Conservation (phyloP, 805 yeast species). For the Suhomyces pyralidae region DNA sequence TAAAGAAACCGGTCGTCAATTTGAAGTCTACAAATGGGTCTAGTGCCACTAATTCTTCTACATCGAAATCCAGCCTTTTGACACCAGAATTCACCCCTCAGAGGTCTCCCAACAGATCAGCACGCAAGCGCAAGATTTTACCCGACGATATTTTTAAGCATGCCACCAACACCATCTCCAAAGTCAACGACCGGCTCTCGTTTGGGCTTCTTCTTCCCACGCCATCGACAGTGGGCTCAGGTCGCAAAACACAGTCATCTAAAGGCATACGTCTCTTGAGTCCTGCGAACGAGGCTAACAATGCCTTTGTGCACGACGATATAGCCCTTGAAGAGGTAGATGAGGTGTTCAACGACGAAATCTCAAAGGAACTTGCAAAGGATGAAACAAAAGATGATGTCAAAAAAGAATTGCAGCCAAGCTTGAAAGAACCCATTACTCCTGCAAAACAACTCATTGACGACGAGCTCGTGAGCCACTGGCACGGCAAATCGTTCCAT, state of each 20-base stretch:
- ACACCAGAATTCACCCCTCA: conserved; percentile 36
- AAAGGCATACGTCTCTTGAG: conserved; percentile 4
- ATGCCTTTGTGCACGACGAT: conserved; percentile 17
- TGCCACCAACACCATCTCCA: conserved; percentile 2
- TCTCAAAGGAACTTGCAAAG: background rate
- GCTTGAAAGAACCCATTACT: conserved; percentile 20
- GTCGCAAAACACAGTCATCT: conserved; percentile 20
- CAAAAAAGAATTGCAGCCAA: background rate
- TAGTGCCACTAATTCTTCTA: background rate
- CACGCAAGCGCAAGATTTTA: conserved; percentile 15
- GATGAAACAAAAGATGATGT: background rate
- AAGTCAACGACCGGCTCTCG: conserved; percentile 11
- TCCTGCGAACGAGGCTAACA: conserved; percentile 18
- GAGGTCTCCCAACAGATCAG: conserved; percentile 19
- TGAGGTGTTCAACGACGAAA: background rate
- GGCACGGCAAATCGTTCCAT: conserved; percentile 37
- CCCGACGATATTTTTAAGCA: conserved; percentile 16
- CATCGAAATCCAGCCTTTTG: conserved; percentile 10
- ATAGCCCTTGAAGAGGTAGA: conserved; percentile 27
- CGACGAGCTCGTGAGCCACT: conserved; percentile 30
- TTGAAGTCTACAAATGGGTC: background rate
- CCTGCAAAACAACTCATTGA: conserved; percentile 32
- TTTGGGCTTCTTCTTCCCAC: conserved; percentile 33
- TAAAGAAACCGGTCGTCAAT: conserved; percentile 4
- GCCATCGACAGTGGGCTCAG: conserved; percentile 39